Conservation (phyloP, 306 rosid species). For the Styphnolobium japonicum region DNA sequence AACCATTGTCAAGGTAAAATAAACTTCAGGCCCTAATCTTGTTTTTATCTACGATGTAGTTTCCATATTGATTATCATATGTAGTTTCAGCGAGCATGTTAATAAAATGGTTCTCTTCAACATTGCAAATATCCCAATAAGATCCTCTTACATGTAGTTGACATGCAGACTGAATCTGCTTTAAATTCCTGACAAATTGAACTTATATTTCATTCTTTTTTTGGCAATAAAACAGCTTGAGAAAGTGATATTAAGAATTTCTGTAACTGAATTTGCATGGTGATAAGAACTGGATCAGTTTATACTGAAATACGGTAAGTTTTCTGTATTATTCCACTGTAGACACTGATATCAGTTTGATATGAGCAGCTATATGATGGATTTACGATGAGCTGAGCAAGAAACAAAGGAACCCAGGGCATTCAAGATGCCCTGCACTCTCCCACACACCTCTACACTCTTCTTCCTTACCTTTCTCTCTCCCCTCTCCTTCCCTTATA, state of each 20-base stretch:
- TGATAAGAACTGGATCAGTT: neutral
- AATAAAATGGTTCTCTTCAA: slow-evolving; percentile 6
- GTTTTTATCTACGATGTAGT: neutral
- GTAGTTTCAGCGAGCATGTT: neutral
- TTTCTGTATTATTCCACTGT: too few relatives aligned
- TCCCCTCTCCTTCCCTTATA: too few relatives aligned
- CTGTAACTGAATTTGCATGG: neutral
- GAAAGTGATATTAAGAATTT: neutral
- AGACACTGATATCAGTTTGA: too few relatives aligned
- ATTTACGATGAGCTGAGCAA: too few relatives aligned
- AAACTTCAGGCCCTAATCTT: neutral
- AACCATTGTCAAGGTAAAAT: slow-evolving; percentile 52
- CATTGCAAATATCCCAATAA: neutral
- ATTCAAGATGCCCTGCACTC: too few relatives aligned
- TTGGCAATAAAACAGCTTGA: slow-evolving; percentile 1
- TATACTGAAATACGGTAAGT: neutral
- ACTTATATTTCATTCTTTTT: neutral
- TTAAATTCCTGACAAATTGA: neutral
- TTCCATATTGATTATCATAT: neutral
- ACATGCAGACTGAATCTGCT: neutral
- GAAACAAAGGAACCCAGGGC: too few relatives aligned
- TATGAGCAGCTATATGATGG: too few relatives aligned
- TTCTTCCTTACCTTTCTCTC: too few relatives aligned
- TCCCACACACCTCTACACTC: too few relatives aligned
- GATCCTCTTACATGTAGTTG: neutral